Evolutionary conservation across 257 asterid genomes (phyloP).

Genomic region (Apocynum venetum): DNA sequence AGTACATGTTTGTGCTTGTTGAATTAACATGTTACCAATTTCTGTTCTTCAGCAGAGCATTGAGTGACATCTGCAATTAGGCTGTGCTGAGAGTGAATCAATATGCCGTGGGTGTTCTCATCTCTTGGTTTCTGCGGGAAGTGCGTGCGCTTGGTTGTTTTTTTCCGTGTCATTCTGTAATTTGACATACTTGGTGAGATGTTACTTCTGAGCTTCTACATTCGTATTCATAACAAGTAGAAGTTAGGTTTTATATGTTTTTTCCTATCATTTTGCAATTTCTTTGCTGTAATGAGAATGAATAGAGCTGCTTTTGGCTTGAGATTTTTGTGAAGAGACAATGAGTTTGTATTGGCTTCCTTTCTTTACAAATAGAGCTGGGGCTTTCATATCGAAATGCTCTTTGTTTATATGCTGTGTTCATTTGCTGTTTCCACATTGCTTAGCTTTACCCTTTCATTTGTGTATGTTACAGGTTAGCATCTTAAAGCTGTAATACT

Average conservation of each 20-base stretch:
- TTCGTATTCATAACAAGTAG: background rate
- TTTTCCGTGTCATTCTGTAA: constrained; percentile 72
- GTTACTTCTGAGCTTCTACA: background rate
- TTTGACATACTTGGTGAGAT: constrained; percentile 46
- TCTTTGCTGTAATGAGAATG: background rate
- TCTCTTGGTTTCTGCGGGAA: constrained; percentile 54
- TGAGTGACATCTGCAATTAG: constrained; percentile 13
- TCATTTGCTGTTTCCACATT: constrained; percentile 1
- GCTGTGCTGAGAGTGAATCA: constrained; percentile 37
- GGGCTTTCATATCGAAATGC: background rate
- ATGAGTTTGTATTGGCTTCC: background rate
- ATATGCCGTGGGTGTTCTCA: constrained; percentile 65
- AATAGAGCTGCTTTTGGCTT: too few species aligned
- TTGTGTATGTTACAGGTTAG: constrained; percentile 22
- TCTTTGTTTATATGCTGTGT: background rate
- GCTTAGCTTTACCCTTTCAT: background rate
- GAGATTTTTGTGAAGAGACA: background rate
- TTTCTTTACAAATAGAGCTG: background rate
- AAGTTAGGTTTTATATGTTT: background rate
- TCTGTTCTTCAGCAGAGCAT: constrained; percentile 23
- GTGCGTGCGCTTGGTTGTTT: constrained; percentile 55
- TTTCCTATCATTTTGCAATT: background rate
- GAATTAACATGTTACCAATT: background rate
- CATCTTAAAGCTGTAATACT: constrained; percentile 11
- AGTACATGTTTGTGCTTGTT: background rate